These are phyloP conservation scores for Paraglomus occultum DNA, from an alignment of 192 early-diverging fungal species.

Conservation along the genomic window DNA sequence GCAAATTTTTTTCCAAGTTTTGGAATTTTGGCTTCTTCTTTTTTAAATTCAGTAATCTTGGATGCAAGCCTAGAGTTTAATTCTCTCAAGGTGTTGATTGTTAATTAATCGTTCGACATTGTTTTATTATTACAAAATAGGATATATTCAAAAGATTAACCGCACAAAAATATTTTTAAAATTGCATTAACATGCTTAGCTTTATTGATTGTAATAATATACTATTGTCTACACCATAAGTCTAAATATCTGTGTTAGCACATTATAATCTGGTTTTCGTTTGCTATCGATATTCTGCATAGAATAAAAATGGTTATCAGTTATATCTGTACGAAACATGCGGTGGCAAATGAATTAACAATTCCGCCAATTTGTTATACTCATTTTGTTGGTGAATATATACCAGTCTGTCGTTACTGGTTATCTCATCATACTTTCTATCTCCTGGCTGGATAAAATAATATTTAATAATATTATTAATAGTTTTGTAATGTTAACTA, in stretches of 20 bases:
- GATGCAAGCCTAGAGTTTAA: too few relatives aligned
- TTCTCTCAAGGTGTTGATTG: too few relatives aligned
- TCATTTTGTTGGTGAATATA: constrained; percentile 15
- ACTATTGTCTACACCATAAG: constrained; percentile 17
- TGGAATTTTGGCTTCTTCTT: too few relatives aligned
- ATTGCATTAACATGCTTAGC: too few relatives aligned
- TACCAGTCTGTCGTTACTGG: constrained; percentile 1
- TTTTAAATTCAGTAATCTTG: too few relatives aligned
- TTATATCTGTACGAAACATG: constrained; percentile 19
- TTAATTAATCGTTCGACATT: too few relatives aligned
- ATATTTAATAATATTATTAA: constrained; percentile 16
- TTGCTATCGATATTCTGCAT: constrained; percentile 22
- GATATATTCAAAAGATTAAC: too few relatives aligned
- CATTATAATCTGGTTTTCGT: constrained; percentile 23
- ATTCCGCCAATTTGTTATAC: constrained; percentile 4
- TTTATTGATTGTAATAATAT: constrained; percentile 25
- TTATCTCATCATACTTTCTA: constrained; percentile 2
- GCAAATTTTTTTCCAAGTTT: too few relatives aligned
- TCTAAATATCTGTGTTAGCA: constrained; percentile 15
- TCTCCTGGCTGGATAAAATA: constrained; percentile 14
- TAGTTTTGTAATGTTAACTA: constrained; percentile 4
- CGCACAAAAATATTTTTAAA: too few relatives aligned
- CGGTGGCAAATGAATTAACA: constrained; percentile 19
- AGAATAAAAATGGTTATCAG: too few relatives aligned
- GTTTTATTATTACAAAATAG: too few relatives aligned